Evolutionary conservation across 257 asterid species (phyloP), one percentile per base, ranked within the genome.

Genomic region (Verbena officinalis): DNA sequence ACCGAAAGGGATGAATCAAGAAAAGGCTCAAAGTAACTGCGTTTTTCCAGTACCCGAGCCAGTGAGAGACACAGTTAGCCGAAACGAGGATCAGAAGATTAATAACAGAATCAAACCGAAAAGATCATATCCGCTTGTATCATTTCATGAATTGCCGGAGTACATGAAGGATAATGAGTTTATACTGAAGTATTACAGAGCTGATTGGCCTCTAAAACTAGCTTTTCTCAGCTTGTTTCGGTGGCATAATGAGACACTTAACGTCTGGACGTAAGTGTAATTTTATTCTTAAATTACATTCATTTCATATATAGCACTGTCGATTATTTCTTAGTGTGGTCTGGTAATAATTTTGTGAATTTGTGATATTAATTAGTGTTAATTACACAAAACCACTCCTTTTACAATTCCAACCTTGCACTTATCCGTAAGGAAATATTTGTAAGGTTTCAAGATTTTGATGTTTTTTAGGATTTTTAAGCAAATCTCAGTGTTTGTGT

Each of bases 161-260:
- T 94, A 88, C 21, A 90, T 94, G 99, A 94, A 90, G 83, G 97
- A 94, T 64, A 94, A 94, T 62, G 97, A 94, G 73, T 94, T 54
- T 42, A 90, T 94, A 24, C 55, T 88, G 73, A 73, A 82, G 53
- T 82, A 94, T 66, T 94, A 94, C 62, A 83, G 99, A 65, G 95
- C 78, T 55, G 70, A 86, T 16, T 94, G 97, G 96, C 85, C 97
- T 72, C 38, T 86, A 30, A 90, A 80, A 72, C 70, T 88, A 51
- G 95, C 99, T 38, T 44, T 94, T 64, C 73, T 86, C 71, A 94
- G 99, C 82, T 4, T 94, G 1, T 90, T 90, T 69, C 80, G 83
- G 24, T 94, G 99, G 99, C 99, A 94, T 62, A 90, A 94, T 59
- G 99, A 94, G 83, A 90, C 99, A 19, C 95, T 94, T 6, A 94